A percentile compares a stretch with the other conserved stretches of the same genome.
Evolutionary conservation across 2,329 filamentous ascomycete genomes (phyloP).

Genomic region (Fusarium beomiforme): DNA sequence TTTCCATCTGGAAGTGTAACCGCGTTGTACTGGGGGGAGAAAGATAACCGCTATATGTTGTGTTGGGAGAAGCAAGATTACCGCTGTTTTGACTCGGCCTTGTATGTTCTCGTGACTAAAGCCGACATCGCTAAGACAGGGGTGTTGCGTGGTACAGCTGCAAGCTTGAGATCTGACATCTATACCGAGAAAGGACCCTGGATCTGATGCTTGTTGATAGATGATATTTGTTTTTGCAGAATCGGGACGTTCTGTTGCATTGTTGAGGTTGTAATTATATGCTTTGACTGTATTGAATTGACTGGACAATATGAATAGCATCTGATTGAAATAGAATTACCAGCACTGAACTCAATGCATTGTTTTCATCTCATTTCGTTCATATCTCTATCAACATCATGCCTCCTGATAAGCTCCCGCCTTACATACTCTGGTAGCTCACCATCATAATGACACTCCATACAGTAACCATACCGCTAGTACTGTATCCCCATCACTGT

Average conservation of each 20-base stretch:
- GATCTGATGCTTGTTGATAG: slow-evolving; percentile 6
- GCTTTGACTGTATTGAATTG: not conserved
- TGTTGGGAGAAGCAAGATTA: not conserved
- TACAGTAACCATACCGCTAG: slow-evolving; percentile 7
- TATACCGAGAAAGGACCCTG: slow-evolving; percentile 20
- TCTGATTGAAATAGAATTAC: too few relatives aligned
- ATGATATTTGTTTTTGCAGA: not conserved
- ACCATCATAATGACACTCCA: slow-evolving; percentile 2
- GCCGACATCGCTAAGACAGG: slow-evolving; percentile 34
- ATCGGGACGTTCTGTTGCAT: not conserved
- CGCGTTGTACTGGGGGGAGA: slow-evolving; percentile 1
- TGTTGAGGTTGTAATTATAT: fast-evolving
- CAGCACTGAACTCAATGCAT: not conserved
- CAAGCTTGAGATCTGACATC: slow-evolving; percentile 30
- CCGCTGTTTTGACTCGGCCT: not conserved
- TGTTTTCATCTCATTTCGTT: not conserved
- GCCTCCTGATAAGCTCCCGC: slow-evolving; percentile 34
- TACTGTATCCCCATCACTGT: slow-evolving; percentile 11
- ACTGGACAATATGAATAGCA: too few relatives aligned
- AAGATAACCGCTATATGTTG: not conserved
- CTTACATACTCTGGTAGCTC: too few relatives aligned
- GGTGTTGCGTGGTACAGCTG: slow-evolving; percentile 23
- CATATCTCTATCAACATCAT: not conserved
- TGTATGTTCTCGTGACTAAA: slow-evolving; percentile 21
- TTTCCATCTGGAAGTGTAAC: not conserved